Evolutionary conservation across 1,139 yeast genomes (phyloP).

Genomic region (Blastobotrys arbuscula): DNA sequence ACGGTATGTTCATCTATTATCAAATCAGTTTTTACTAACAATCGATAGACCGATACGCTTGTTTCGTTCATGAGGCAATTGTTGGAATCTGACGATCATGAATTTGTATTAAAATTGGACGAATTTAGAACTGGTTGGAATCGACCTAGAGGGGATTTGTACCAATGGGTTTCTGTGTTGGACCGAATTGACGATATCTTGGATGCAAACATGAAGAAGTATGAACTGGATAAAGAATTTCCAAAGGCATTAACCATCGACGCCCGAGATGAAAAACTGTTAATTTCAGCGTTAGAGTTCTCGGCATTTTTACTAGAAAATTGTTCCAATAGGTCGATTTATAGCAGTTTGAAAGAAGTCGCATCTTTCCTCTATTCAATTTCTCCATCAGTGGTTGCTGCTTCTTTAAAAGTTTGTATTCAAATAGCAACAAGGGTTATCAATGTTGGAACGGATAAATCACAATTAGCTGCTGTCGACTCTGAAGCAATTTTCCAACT

Average conservation of each 20-base stretch:
- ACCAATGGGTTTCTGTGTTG: conserved; percentile 71
- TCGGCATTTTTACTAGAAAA: conserved; percentile 61
- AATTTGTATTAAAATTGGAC: conserved; percentile 35
- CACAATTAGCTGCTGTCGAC: conserved; percentile 32
- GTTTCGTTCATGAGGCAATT: conserved; percentile 39
- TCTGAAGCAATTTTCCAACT: conserved; percentile 27
- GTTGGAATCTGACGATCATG: conserved; percentile 31
- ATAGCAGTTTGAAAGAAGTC: conserved; percentile 61
- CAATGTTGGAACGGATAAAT: conserved; percentile 41
- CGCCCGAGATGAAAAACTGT: conserved; percentile 42
- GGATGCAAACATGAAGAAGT: conserved; percentile 48
- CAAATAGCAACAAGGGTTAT: conserved; percentile 54
- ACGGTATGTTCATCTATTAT: conserved; percentile 1
- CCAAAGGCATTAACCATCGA: conserved; percentile 43
- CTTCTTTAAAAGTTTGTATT: conserved; percentile 60
- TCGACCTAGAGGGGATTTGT: conserved; percentile 65
- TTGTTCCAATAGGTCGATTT: conserved; percentile 62
- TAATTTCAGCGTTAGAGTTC: conserved; percentile 54
- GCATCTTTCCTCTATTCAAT: conserved; percentile 55
- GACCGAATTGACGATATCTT: conserved; percentile 69
- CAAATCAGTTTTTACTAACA: not conserved
- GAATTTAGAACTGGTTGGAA: conserved; percentile 46
- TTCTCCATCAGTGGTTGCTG: conserved; percentile 53
- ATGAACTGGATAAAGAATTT: conserved; percentile 47
- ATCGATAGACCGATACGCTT: conserved; percentile 38